Base-by-base conservation (phyloP, 352 stramenopile species). In the Peronosclerospora sorghi region DNA sequence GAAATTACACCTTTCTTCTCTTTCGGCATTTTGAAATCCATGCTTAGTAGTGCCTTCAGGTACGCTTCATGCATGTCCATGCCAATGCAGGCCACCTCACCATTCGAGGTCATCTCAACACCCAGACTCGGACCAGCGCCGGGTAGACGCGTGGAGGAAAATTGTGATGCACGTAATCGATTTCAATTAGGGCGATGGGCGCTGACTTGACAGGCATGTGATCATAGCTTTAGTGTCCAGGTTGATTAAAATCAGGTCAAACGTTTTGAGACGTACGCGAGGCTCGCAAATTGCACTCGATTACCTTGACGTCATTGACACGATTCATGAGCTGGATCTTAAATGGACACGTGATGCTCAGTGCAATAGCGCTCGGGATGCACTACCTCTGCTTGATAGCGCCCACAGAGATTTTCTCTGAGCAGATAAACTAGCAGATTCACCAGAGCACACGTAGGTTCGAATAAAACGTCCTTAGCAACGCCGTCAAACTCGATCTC, bases 401-500 rank as follows among this genome's bases (percentile, higher is more conserved):
- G 46, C 94, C 82, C 8, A 97, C 93, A 60, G 96, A 97, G 37
- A 99, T 69, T 64, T 97, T n/a, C n/a, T 98, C 68, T 98, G 95
- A 5, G 95, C 85, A 8, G 96, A 96, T 17, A 99, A 77, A 36
- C 99, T 78, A 24, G 96, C 98, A 9, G 96, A 95, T 61, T 99
- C 96, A 54, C 96, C 96, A 59, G 86, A 97, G 75, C 99, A 96
- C n/a, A 99, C 96, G 68, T 98, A 98, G 68, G 97, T 97, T 20
- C 99, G 63, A 59, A 99, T 97, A 34, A 90, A 68, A 48, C 96
- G 35, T 96, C 72, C 54, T 96, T 82, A 30, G 91, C 92, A 18
- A 99, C 94, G 54, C 77, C 96, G 64, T 99, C 96, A 50, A 99
- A 97, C 73, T 99, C 96, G 43, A 99, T 97, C 70, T 99, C 96